Conservation (phyloP, 2,329 filamentous ascomycete species). For the Seiridium unicorne region DNA sequence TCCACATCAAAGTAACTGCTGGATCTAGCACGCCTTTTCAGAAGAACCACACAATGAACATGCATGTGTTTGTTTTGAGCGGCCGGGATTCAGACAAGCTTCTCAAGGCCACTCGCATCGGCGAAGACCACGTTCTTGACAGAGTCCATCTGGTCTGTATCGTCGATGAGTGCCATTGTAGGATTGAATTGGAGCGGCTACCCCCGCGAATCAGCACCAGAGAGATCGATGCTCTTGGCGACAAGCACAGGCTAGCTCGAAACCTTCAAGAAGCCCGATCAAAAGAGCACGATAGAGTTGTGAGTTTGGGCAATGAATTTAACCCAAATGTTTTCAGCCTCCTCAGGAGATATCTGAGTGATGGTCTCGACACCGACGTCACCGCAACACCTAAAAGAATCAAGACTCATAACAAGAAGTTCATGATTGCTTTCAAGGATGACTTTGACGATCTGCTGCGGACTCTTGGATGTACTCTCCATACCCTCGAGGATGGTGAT, state of each 20-base stretch:
- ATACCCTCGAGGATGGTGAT: constrained; percentile 34
- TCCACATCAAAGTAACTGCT: constrained; percentile 20
- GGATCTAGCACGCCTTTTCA: background rate
- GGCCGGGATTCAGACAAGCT: constrained; percentile 10
- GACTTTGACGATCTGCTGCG: constrained; percentile 48
- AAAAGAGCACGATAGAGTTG: constrained; percentile 48
- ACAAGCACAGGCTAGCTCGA: constrained; percentile 40
- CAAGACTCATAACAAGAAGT: constrained; percentile 56
- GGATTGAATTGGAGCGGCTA: constrained; percentile 43
- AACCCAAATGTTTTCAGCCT: constrained; percentile 39
- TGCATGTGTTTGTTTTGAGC: constrained; percentile 26
- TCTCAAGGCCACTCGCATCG: constrained; percentile 5
- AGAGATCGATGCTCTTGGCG: constrained; percentile 43
- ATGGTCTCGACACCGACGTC: constrained; percentile 40
- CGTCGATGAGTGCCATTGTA: constrained; percentile 29
- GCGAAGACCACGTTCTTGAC: constrained; percentile 13
- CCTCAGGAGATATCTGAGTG: constrained; percentile 50
- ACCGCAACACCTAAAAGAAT: constrained; percentile 39
- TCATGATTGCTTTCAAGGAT: constrained; percentile 50
- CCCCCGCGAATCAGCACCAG: constrained; percentile 41
- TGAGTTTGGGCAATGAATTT: constrained; percentile 39
- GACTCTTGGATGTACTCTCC: constrained; percentile 43
- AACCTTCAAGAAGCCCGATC: constrained; percentile 37
- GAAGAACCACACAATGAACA: background rate
- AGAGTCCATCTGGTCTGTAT: constrained; percentile 23